Conservation (phyloP, 768 basidiomycete species). For the Pleurotus ostreatus region DNA sequence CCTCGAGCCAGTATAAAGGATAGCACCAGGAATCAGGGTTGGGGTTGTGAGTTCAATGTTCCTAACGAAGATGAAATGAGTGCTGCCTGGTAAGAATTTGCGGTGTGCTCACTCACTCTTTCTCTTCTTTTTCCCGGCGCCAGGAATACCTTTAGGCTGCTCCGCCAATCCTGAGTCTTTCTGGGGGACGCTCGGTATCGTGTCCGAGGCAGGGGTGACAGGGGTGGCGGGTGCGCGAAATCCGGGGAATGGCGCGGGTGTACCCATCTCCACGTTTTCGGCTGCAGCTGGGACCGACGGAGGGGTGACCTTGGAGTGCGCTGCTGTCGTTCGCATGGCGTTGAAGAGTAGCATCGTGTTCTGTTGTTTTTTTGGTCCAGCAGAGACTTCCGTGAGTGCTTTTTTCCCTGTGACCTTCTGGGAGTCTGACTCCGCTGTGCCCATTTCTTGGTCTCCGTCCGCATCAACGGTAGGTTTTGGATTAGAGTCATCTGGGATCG, state of each 20-base stretch:
- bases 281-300: conserved; percentile 31
- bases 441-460: conserved; percentile 20
- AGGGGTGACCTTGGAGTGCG: conserved; percentile 57
- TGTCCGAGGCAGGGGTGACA: conserved; percentile 24
- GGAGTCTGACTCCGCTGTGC: conserved; percentile 8
- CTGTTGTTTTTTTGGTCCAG: conserved; percentile 51
- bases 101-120: conserved; percentile 50
- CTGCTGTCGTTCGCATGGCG: conserved; percentile 78
- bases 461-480: conserved; percentile 30
- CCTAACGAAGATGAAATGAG: conserved; percentile 1
- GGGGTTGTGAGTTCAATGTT: conserved; percentile 8
- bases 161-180: conserved; percentile 37
- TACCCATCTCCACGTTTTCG: conserved; percentile 26
- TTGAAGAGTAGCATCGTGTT: conserved; percentile 67
- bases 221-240: conserved; percentile 37
- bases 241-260: conserved; percentile 16
- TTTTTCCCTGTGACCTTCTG: conserved; percentile 19
- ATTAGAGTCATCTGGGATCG: conserved; percentile 32
- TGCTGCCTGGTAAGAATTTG: background rate
- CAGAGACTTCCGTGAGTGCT: conserved; percentile 15
- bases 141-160: conserved; percentile 41
- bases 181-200: conserved; percentile 30
- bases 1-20: background rate
- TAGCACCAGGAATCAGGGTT: background rate
- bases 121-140: conserved; percentile 67